Evolutionary conservation across 2,329 filamentous ascomycete species (phyloP), one percentile per base, ranked within the genome.

Genomic region (Talaromyces sp.): DNA sequence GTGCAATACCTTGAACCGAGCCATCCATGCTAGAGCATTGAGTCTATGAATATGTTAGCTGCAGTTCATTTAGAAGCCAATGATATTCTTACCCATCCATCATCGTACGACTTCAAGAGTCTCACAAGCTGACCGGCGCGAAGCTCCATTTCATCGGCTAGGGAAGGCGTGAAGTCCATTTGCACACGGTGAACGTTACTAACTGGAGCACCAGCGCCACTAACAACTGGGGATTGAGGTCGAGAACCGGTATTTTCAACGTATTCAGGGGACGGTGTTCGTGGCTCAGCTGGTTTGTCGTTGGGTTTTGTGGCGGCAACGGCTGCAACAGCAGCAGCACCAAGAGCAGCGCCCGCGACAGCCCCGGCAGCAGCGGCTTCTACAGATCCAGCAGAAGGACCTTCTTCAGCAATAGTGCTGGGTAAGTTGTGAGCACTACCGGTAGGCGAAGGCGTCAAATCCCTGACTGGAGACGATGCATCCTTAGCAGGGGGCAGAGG

Each of bases 81-180:
- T 36, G 11, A 38, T 27, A 17, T 36, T 85, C 91, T 85, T 86
- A 94, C 91, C 95, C 95, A 99, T 73, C 95, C 95, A 79, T 99
- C 95, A 75, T 99, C 95, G 73, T 98, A 99, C 79, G 97, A 93
- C 74, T 98, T 94, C 61, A 98, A 83, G 69, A 99, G 83, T 69
- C 94, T 87, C 60, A 98, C 92, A 58, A 99, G 84, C 68, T 96
- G 89, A 61, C 95, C 95, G 65, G 89, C 87, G 68, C 83, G 86
- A 53, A 99, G 84, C 68, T 88, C 91, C 73, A 99, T 83, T 79
- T 99, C 95, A 74, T 99, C 95, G 5, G 92, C 90, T 84, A 98
- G 89, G 3, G 91, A 94, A 29, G 95, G 93, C 76, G 88, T 90
- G 79, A 98, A 99, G 77, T 97, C 93, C 70, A 98, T 87, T 77